phyloP scores from a whole-genome alignment of 1,284 basidiomycete genomes.

The Cutaneotrichosporon cutaneum region DNA sequence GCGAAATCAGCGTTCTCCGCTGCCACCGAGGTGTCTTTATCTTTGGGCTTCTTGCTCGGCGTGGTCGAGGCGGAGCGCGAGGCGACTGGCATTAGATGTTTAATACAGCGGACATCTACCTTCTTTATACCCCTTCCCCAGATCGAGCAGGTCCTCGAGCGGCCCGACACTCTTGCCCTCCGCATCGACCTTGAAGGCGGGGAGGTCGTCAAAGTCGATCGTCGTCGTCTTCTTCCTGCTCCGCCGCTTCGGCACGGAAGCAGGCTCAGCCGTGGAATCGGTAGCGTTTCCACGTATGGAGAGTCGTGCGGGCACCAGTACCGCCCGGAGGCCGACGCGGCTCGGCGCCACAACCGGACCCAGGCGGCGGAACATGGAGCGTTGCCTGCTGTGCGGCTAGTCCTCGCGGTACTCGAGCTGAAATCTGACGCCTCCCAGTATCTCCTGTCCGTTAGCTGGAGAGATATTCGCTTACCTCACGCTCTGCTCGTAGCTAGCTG shows the following conservation, averaged over 20 bases:
- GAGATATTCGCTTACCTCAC: too few relatives aligned
- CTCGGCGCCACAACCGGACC: slow-evolving; percentile 7
- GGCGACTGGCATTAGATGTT: not conserved
- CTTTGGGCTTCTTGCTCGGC: not conserved
- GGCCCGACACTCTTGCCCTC: slow-evolving; percentile 22
- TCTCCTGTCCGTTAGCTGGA: too few relatives aligned
- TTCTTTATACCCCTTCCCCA: not conserved
- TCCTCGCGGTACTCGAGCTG: too few relatives aligned
- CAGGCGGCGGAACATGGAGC: slow-evolving; percentile 16
- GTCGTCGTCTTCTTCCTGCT: slow-evolving; percentile 5
- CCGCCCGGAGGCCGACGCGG: slow-evolving; percentile 11
- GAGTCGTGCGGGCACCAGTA: not conserved
- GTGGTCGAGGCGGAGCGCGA: not conserved
- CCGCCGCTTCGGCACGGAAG: not conserved
- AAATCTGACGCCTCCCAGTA: not conserved
- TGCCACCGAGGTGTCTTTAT: not conserved
- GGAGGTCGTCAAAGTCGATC: slow-evolving; percentile 20
- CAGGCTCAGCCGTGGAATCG: not conserved
- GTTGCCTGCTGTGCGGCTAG: not conserved
- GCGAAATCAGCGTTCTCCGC: slow-evolving; percentile 23
- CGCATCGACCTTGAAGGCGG: slow-evolving; percentile 7
- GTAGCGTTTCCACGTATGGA: not conserved
- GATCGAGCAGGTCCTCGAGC: slow-evolving; percentile 17
- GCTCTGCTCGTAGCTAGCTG: not conserved
- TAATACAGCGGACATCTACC: not conserved